These are phyloP conservation scores for Pseudovirgaria hyperparasitica DNA, from an alignment of 2,329 filamentous ascomycete species.

Conservation along the genomic window DNA sequence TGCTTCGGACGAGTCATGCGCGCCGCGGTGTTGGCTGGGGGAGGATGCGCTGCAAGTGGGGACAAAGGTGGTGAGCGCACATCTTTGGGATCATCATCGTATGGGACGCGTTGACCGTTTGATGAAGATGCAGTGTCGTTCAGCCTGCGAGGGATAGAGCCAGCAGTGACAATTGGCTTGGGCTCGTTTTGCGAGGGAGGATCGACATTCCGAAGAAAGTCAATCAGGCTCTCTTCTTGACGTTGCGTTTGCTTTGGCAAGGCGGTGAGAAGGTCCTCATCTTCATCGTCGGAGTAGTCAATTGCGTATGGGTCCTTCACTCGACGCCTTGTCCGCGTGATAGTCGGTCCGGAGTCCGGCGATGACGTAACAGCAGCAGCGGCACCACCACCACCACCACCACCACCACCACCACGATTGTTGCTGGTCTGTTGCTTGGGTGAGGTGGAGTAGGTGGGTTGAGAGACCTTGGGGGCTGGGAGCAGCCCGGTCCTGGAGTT, in stretches of 20 bases:
- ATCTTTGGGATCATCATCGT: no score
- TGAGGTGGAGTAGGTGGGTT: slow-evolving; percentile 23
- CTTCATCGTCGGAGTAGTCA: slow-evolving; percentile 42
- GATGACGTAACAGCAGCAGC: slow-evolving; percentile 5
- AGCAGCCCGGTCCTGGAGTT: slow-evolving; percentile 65
- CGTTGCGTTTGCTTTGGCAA: slow-evolving; percentile 26
- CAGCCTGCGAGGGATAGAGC: slow-evolving; percentile 16
- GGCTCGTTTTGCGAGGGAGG: slow-evolving; percentile 37
- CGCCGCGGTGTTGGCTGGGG: slow-evolving; percentile 5
- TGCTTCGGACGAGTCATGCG: no score
- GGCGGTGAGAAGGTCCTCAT: slow-evolving; percentile 41
- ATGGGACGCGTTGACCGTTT: slow-evolving; percentile 4
- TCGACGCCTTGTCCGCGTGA: slow-evolving; percentile 62
- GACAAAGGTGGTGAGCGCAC: slow-evolving; percentile 3
- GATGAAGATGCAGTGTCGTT: slow-evolving; percentile 16
- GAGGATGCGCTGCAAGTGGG: neutral
- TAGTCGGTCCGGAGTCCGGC: slow-evolving; percentile 33
- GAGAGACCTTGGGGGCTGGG: slow-evolving; percentile 16
- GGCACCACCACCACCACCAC: no score
- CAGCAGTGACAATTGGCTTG: slow-evolving; percentile 20
- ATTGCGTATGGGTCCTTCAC: slow-evolving; percentile 90
- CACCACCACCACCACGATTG: no score
- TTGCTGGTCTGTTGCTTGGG: slow-evolving; percentile 16
- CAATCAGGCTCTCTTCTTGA: slow-evolving; percentile 49
- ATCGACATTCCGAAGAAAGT: slow-evolving; percentile 58